phyloP scores from a whole-genome alignment of 108 stramenopile genomes.

The Cyclotella baltica region DNA sequence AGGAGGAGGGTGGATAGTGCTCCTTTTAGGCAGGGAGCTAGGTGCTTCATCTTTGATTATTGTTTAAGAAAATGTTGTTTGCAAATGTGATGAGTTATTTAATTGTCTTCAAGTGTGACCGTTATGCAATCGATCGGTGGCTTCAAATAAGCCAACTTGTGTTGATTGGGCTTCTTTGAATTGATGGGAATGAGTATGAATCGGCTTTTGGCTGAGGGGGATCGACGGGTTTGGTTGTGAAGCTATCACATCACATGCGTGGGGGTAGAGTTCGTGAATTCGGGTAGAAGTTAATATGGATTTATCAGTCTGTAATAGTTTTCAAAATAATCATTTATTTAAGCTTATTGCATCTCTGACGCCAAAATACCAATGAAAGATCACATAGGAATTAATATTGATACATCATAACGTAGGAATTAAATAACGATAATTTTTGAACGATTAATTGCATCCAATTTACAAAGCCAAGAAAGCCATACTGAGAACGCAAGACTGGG shows the following conservation, averaged over 20 bases:
- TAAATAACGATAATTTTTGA: background rate
- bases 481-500: too few relatives aligned
- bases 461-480: too few relatives aligned
- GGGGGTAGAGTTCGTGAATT: background rate
- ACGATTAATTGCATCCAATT: background rate
- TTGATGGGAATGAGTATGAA: constrained; percentile 7
- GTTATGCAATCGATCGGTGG: background rate
- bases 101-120: background rate
- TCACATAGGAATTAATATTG: background rate
- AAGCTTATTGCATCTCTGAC: background rate
- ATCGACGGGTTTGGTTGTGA: background rate
- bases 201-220: background rate
- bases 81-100: background rate
- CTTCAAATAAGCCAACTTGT: background rate
- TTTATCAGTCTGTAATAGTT: background rate
- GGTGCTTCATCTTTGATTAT: background rate
- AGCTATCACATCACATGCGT: background rate
- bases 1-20: background rate
- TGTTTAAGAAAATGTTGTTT: background rate
- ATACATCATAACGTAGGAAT: background rate
- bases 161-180: constrained; percentile 4
- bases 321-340: constrained; percentile 4
- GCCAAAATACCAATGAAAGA: background rate
- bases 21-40: background rate
- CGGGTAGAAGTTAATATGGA: background rate